phyloP scores from a whole-genome alignment of 2,329 filamentous ascomycete species.

The Onygenales sp. region DNA sequence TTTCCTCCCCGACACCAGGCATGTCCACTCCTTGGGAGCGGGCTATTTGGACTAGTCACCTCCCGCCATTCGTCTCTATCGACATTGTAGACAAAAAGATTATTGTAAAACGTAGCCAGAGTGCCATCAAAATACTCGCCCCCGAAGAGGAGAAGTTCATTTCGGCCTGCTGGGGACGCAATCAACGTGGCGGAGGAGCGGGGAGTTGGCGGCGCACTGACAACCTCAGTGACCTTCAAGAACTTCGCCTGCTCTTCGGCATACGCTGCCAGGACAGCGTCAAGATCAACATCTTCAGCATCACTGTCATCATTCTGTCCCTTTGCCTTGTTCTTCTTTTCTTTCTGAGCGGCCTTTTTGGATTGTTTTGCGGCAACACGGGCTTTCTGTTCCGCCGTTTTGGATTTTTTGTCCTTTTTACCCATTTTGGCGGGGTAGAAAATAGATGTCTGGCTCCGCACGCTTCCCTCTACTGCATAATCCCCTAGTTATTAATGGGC shows the following conservation, averaged over 20 bases:
- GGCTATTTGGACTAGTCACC: slow-evolving; percentile 83
- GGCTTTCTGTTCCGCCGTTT: slow-evolving; percentile 47
- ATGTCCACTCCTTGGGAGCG: slow-evolving; percentile 82
- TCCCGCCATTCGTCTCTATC: slow-evolving; percentile 83
- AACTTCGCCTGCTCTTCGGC: slow-evolving; percentile 88
- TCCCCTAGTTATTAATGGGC: not conserved
- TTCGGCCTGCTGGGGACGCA: slow-evolving; percentile 74
- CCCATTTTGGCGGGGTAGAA: slow-evolving; percentile 29
- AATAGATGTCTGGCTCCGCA: not conserved
- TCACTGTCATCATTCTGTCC: slow-evolving; percentile 68
- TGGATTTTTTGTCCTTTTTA: slow-evolving; percentile 48
- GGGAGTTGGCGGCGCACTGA: slow-evolving; percentile 62
- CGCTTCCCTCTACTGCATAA: not conserved
- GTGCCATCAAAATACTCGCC: slow-evolving; percentile 95
- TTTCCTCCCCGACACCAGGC: slow-evolving; percentile 90
- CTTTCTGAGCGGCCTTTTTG: slow-evolving; percentile 64
- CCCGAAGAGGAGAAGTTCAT: slow-evolving; percentile 84
- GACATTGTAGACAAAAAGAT: slow-evolving; percentile 61
- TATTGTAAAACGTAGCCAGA: slow-evolving; percentile 62
- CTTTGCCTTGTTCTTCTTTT: slow-evolving; percentile 71
- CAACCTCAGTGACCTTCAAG: slow-evolving; percentile 80
- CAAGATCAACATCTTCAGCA: slow-evolving; percentile 84
- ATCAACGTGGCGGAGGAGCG: slow-evolving; percentile 74
- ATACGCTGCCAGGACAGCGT: slow-evolving; percentile 87
- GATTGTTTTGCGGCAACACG: slow-evolving; percentile 64